Evolutionary conservation across 208 protist species (phyloP), one percentile per base, ranked within the genome.

Genomic region (Acanthamoeba healyi): DNA sequence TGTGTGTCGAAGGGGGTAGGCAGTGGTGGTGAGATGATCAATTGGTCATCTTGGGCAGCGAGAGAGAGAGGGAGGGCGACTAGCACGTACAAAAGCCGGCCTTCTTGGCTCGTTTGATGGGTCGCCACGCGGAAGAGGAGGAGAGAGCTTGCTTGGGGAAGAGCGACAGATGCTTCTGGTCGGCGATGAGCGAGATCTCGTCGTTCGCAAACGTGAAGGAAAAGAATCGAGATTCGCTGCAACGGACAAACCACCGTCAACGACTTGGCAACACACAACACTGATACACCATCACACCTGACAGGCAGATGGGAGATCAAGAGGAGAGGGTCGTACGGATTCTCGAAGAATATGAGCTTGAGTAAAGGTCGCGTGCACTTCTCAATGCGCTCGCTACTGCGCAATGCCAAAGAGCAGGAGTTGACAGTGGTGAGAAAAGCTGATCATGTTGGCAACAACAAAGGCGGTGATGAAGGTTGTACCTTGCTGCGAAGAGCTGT

Each of bases 301-400:
- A 49, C 44, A 49, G 44, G 58, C 4, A 19, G 3, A 19, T 38
- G 36, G n/a, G 29, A 84, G n/a, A 36, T 22, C 19, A 84, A 51
- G 12, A 56, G 54, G 29, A 67, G 26, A 22, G 19, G 61, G 26
- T 56, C 46, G 81, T 44, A 89, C 81, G 51, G 44, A 22, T 89
- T 89, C 81, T 89, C 81, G n/a, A 89, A 89, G 81, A 89, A 89
- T 2, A 89, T 89, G 49, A 89, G 81, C 22, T 89, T 89, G 44
- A 89, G 54, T 22, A 89, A n/a, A 14, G 81, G 81, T 89, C 81
- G 81, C 38, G 81, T 89, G 81, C 81, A 89, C 38, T 89, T 89
- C 24, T 34, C 81, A 19, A 89, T 44, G 22, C 54, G 81, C 32
- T 89, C 81, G 54, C 81, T 89, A n/a, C 81, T 89, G 54, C 34